Conservation (phyloP, 1,284 basidiomycete species). For the Takashimella koratensis region DNA sequence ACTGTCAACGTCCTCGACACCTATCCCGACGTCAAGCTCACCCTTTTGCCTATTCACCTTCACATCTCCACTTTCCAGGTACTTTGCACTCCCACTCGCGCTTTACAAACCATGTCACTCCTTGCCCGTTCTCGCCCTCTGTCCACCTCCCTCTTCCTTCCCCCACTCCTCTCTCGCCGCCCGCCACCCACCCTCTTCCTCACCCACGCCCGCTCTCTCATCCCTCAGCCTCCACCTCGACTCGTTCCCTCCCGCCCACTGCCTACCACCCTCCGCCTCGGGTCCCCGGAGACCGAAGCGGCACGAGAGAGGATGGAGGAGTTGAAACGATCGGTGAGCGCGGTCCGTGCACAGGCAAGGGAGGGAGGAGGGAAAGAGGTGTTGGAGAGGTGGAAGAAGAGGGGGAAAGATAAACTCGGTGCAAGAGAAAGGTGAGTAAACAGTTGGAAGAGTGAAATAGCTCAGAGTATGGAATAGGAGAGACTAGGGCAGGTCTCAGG, state of each 20-base stretch:
- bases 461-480: too few species aligned
- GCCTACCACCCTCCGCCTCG: slow-evolving; percentile 22
- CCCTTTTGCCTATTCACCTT: too few species aligned
- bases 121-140: background rate
- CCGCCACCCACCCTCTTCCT: too few species aligned
- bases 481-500: too few species aligned
- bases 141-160: background rate
- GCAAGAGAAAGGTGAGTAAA: slow-evolving; percentile 71
- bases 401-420: slow-evolving; percentile 75
- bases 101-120: too few species aligned
- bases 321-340: slow-evolving; percentile 19
- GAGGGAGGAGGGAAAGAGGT: slow-evolving; percentile 59
- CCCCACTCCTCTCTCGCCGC: background rate
- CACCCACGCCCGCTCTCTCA: slow-evolving; percentile 27
- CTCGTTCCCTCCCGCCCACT: slow-evolving; percentile 31
- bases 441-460: too few species aligned
- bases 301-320: slow-evolving; percentile 29
- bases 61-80: too few species aligned
- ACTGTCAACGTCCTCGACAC: too few species aligned
- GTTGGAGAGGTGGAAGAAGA: slow-evolving; percentile 63
- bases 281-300: slow-evolving; percentile 24
- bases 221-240: slow-evolving; percentile 35
- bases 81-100: too few species aligned
- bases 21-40: too few species aligned
- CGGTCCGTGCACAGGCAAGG: slow-evolving; percentile 52